A percentile compares a stretch with the other conserved stretches of the same genome.
phyloP scores from a whole-genome alignment of 495 filamentous ascomycete species.

The Alectoria sarmentosa region DNA sequence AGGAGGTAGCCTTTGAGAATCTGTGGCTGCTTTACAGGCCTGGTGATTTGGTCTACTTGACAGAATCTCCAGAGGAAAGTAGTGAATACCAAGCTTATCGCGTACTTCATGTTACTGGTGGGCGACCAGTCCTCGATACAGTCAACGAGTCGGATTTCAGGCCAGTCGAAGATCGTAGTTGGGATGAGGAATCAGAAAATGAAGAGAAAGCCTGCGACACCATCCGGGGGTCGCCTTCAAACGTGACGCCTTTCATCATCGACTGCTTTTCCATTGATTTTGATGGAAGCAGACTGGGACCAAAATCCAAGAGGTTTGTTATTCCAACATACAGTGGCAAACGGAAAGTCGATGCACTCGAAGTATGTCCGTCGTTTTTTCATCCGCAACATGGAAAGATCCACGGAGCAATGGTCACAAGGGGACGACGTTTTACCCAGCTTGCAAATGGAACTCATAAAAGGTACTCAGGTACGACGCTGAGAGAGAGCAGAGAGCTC shows the following conservation, averaged over 20 bases:
- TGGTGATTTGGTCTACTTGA: slow-evolving; percentile 27
- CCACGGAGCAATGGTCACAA: background rate
- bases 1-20: slow-evolving; percentile 31
- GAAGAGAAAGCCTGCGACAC: background rate
- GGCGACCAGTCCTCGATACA: background rate
- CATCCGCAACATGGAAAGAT: background rate
- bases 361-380: background rate
- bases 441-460: background rate
- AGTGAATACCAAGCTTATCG: slow-evolving; percentile 8
- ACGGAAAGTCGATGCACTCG: background rate
- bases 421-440: slow-evolving; percentile 2
- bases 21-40: slow-evolving; percentile 37
- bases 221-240: background rate
- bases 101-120: slow-evolving; percentile 13
- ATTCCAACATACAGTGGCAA: background rate
- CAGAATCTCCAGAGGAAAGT: background rate
- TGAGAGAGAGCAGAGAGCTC: slow-evolving; percentile 6
- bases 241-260: slow-evolving; percentile 1
- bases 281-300: slow-evolving; percentile 1
- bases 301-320: background rate
- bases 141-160: background rate
- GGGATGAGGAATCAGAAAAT: background rate
- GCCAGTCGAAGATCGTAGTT: background rate
- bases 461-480: background rate
- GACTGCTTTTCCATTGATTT: slow-evolving; percentile 9